Base-by-base conservation (phyloP, 768 basidiomycete species). In the Hericium rajendrae region DNA sequence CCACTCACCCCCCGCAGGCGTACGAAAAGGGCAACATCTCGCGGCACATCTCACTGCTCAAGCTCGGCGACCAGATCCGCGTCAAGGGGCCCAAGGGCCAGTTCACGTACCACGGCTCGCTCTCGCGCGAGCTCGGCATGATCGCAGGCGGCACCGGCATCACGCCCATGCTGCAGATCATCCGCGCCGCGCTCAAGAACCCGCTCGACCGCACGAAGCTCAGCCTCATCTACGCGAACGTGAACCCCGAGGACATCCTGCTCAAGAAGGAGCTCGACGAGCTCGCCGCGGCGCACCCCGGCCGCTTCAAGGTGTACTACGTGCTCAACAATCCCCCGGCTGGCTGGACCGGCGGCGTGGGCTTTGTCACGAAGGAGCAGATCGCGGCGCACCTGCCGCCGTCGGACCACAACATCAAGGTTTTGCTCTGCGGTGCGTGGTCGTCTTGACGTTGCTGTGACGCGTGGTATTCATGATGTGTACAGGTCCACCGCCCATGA, bases 21-120 rank as follows among this genome's bases (percentile, higher is more conserved):
- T 99, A 99, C 68, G 95, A 97, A 68, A 87, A 91, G 69, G 97
- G 97, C 58, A 98, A 98, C 77, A 91, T 99, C 69, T 98, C 97
- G 10, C 83, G 85, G 60, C 82, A 91, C 71, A 76, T 98, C 66
- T 79, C 83, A 13, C 73, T 82, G 48, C 82, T 97, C 68, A 91
- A 88, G 60, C 78, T 94, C 43, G 94, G 94, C 59, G 86, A 98
- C 74, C 86, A 78, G 51, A 78, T 97, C 63, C 85, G 84, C 62
- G 81, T 98, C 76, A 95, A 94, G 72, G 97, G 97, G 2, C 97
- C 97, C 63, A 97, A 92, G 74, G 97, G 97, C 57, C 85, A 87
- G 69, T 98, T 98, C 81, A 81, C 78, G 62, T 99, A 98, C 74
- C 65, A 74, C 48, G 81, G 88, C 3, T 76, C 77, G 53, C 76